These are phyloP conservation scores for Sclerotinia glacialis DNA, from an alignment of 2,329 filamentous ascomycete species.

Conservation along the genomic window DNA sequence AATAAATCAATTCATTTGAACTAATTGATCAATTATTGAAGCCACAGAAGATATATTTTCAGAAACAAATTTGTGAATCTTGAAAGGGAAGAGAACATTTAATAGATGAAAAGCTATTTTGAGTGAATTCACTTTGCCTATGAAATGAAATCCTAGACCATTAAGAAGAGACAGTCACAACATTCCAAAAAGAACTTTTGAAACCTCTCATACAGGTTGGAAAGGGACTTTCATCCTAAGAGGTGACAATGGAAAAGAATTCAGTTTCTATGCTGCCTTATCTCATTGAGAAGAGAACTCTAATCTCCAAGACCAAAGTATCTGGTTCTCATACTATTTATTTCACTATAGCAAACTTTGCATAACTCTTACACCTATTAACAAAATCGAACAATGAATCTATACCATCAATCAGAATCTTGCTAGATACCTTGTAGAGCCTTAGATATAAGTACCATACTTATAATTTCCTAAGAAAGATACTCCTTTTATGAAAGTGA, in stretches of 20 bases:
- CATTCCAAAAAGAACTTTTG: not conserved
- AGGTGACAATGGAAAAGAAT: not conserved
- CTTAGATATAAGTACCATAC: no score
- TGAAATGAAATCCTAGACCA: not conserved
- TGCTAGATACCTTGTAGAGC: no score
- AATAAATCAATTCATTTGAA: not conserved
- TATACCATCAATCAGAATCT: no score
- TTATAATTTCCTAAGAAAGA: no score
- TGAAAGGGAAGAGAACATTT: not conserved
- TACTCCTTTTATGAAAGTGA: no score
- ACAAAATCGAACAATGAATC: no score
- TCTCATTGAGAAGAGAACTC: not conserved
- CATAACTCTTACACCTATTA: no score
- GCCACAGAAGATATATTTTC: not conserved
- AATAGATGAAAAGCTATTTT: not conserved
- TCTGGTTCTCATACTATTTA: no score
- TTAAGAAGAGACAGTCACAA: not conserved
- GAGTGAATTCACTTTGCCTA: not conserved
- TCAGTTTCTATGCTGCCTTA: not conserved
- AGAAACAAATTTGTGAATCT: not conserved
- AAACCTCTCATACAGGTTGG: not conserved
- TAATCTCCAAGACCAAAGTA: not conserved
- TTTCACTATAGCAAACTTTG: no score
- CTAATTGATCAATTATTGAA: not conserved
- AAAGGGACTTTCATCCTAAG: not conserved